Percentiles rank a stretch among this genome's conserved stretches.
phyloP scores from a whole-genome alignment of 208 protist species.

The Crithidia fasciculata region DNA sequence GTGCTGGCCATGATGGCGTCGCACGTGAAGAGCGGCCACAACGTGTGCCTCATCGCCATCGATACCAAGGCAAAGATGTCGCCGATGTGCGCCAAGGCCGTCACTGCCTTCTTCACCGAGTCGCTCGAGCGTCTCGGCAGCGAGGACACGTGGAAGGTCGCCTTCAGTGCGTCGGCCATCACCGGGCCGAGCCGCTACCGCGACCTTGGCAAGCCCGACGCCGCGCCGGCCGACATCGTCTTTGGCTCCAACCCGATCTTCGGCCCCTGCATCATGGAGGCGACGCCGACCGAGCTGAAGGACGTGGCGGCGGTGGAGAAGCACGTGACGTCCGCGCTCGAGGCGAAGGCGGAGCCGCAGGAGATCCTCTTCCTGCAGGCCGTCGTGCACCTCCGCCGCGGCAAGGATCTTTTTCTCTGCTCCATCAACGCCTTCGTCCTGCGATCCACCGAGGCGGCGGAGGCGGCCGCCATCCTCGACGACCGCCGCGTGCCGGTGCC shows the following conservation, averaged over 20 bases:
- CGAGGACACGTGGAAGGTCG: constrained; percentile 35
- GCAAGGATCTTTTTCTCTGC: constrained; percentile 38
- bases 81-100: constrained; percentile 22
- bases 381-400: constrained; percentile 39
- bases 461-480: constrained; percentile 46
- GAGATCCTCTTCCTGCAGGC: constrained; percentile 51
- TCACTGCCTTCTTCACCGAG: constrained; percentile 33
- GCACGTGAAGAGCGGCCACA: constrained; percentile 37
- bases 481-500: constrained; percentile 46
- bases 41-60: constrained; percentile 28
- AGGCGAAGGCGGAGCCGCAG: constrained; percentile 25
- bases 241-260: constrained; percentile 72
- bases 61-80: constrained; percentile 24
- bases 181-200: constrained; percentile 35
- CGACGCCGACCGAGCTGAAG: constrained; percentile 31
- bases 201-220: constrained; percentile 39
- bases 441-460: constrained; percentile 36
- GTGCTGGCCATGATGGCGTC: constrained; percentile 23
- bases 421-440: constrained; percentile 44
- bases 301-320: constrained; percentile 33
- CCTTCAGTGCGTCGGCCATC: constrained; percentile 42
- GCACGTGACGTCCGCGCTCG: constrained; percentile 33
- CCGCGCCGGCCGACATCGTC: constrained; percentile 30
- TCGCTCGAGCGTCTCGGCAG: constrained; percentile 24
- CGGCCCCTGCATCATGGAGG: constrained; percentile 55